A percentile compares a stretch with the other conserved stretches of the same genome.
Conservation (phyloP, 2,329 filamentous ascomycete species). For the Sporothrix inflata region DNA sequence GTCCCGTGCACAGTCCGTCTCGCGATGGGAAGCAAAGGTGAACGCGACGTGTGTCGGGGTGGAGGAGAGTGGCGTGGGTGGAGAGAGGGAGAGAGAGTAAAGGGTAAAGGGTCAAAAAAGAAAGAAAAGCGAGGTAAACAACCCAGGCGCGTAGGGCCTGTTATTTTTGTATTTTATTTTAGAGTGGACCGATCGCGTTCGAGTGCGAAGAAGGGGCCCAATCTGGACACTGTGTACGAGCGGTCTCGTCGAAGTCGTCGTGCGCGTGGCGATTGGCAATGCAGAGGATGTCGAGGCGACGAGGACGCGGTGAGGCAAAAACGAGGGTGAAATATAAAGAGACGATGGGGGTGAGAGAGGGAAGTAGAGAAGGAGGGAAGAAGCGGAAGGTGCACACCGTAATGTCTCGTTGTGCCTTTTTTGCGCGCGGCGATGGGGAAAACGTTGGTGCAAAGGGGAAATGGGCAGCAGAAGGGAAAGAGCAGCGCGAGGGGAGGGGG, state of each 20-base stretch:
- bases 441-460: conserved; percentile 18
- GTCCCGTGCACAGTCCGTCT: conserved; percentile 14
- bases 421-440: conserved; percentile 16
- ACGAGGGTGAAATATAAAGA: not conserved
- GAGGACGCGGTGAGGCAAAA: not conserved
- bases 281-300: conserved; percentile 7
- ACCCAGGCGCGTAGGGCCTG: conserved; percentile 28
- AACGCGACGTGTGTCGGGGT: conserved; percentile 21
- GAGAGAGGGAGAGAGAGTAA: conserved; percentile 2
- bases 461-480: conserved; percentile 12
- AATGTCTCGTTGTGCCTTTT: conserved; percentile 20
- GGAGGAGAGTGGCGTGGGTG: conserved; percentile 17
- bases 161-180: conserved; percentile 28
- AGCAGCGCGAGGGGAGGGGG: conserved; percentile 21
- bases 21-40: conserved; percentile 14
- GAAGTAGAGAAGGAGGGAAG: not conserved
- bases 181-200: conserved; percentile 29
- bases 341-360: not conserved
- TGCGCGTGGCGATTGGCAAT: conserved; percentile 7
- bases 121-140: conserved; percentile 27
- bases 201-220: not conserved
- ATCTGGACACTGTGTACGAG: conserved; percentile 9
- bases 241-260: conserved; percentile 10
- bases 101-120: not conserved
- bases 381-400: conserved; percentile 13